Percentiles rank a stretch among this genome's conserved stretches.
These are phyloP conservation scores for Paraphaeosphaeria minitans DNA, from an alignment of 2,329 filamentous ascomycete species.

Conservation along the genomic window DNA sequence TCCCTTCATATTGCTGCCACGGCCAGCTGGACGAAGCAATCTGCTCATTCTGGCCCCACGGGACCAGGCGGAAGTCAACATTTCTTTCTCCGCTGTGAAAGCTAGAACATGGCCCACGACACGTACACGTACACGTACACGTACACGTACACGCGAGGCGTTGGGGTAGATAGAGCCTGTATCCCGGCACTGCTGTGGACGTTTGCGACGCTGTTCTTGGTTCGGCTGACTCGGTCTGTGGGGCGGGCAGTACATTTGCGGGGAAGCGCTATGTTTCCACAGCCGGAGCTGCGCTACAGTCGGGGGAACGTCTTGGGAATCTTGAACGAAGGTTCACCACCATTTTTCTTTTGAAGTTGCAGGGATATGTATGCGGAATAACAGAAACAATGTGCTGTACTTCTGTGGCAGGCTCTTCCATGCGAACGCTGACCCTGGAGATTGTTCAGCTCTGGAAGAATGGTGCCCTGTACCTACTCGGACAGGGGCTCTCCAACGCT, in stretches of 20 bases:
- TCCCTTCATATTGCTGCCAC: too few relatives aligned
- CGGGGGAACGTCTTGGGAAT: background rate
- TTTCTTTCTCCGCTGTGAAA: slow-evolving; percentile 19
- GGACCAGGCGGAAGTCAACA: slow-evolving; percentile 27
- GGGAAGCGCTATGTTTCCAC: slow-evolving; percentile 7
- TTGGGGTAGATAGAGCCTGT: slow-evolving; percentile 19
- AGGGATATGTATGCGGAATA: background rate
- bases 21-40: background rate
- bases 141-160: slow-evolving; percentile 12
- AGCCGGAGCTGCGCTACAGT: background rate
- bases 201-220: background rate
- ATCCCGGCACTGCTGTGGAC: background rate
- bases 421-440: background rate
- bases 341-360: background rate
- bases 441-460: slow-evolving; percentile 3
- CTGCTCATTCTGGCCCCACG: slow-evolving; percentile 28
- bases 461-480: background rate
- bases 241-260: slow-evolving; percentile 1
- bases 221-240: slow-evolving; percentile 7
- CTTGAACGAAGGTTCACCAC: background rate
- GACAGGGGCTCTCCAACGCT: slow-evolving; percentile 9
- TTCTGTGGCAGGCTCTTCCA: background rate
- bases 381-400: background rate
- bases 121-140: too few relatives aligned
- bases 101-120: slow-evolving; percentile 26